Evolutionary conservation across 1,284 basidiomycete species (phyloP).

Genomic region (Boletus holoroseus): DNA sequence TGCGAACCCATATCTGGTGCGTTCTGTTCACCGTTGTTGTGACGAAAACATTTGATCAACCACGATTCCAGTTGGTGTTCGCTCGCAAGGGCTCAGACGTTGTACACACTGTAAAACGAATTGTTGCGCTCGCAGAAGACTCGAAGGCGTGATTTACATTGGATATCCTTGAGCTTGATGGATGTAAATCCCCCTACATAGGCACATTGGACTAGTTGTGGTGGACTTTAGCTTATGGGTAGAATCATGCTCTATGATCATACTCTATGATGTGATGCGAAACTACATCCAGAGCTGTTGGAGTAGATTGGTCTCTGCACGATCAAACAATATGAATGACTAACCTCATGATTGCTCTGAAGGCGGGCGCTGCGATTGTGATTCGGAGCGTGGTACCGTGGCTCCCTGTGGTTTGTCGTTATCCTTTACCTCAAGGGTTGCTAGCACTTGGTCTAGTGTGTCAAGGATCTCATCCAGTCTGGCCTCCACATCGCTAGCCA

Average conservation of each 20-base stretch:
- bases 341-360: slow-evolving; percentile 15
- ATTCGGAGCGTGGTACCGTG: slow-evolving; percentile 1
- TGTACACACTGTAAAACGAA: slow-evolving; percentile 72
- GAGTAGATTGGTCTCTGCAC: background rate
- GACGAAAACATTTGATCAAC: slow-evolving; percentile 4
- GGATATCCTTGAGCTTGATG: slow-evolving; percentile 27
- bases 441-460: slow-evolving; percentile 52
- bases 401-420: background rate
- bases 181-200: slow-evolving; percentile 17
- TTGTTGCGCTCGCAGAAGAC: slow-evolving; percentile 29
- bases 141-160: slow-evolving; percentile 22
- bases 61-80: slow-evolving; percentile 61
- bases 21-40: slow-evolving; percentile 25
- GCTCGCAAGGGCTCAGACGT: slow-evolving; percentile 67
- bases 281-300: background rate
- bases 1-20: slow-evolving; percentile 77
- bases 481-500: slow-evolving; percentile 53
- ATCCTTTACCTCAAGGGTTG: slow-evolving; percentile 35
- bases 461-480: slow-evolving; percentile 53
- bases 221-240: slow-evolving; percentile 12
- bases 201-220: slow-evolving; percentile 6
- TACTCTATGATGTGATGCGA: slow-evolving; percentile 15
- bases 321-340: slow-evolving; percentile 1
- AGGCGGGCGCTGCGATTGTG: background rate
- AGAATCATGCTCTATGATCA: slow-evolving; percentile 16